Evolutionary conservation across 805 yeast genomes (phyloP).

Genomic region (Saccharomycopsis sp.): DNA sequence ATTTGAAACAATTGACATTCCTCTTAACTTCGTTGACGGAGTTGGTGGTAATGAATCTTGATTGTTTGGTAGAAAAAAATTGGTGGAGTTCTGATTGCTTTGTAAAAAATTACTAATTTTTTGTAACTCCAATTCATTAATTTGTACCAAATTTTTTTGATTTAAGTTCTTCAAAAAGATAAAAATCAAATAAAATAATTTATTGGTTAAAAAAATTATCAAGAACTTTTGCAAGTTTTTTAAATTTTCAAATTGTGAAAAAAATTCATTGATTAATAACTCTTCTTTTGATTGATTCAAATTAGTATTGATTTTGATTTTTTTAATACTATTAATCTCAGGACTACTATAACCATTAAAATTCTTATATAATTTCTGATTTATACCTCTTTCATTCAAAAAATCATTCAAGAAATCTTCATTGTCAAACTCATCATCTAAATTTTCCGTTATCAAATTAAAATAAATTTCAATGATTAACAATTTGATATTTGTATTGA

Average conservation of each 20-base stretch:
- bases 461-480: constrained; percentile 10
- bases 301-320: background rate
- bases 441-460: constrained; percentile 13
- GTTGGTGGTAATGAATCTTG: background rate
- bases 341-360: background rate
- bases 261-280: constrained; percentile 14
- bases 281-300: constrained; percentile 6
- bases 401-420: background rate
- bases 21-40: background rate
- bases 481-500: background rate
- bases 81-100: background rate
- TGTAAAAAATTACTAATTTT: constrained; percentile 12
- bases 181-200: constrained; percentile 10
- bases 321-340: background rate
- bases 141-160: constrained; percentile 5
- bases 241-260: constrained; percentile 11
- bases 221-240: constrained; percentile 11
- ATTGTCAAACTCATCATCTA: background rate
- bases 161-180: constrained; percentile 10
- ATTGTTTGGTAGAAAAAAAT: too few relatives aligned
- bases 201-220: constrained; percentile 11
- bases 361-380: background rate
- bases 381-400: background rate
- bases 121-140: constrained; percentile 10
- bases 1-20: constrained; percentile 2